Evolutionary conservation across 2,329 filamentous ascomycete genomes (phyloP), one percentile per base, ranked within the genome.

Genomic region (Aulographum hederae): DNA sequence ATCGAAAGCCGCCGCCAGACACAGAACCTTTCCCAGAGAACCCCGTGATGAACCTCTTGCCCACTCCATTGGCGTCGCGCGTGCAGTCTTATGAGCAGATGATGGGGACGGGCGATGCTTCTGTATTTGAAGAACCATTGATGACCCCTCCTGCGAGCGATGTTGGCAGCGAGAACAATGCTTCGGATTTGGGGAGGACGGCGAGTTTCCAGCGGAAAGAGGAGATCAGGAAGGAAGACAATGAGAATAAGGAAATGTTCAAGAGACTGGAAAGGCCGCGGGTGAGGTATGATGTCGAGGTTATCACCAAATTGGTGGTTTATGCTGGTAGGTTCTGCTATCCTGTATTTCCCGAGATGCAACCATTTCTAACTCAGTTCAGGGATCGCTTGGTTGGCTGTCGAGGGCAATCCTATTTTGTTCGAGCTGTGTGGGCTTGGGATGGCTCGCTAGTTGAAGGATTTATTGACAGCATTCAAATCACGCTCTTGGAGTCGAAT

Each of bases 251-350:
- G 42, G 78, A 91, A 48, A 75, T 95, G 51, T 94, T 95, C 52
- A 77, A 74, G 28, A 72, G 67, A 47, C 63, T 95, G 34, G 75
- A 84, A 39, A 81, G 78, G 55, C 84, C 89, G 30, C 72, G 89
- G 41, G 85, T 94, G 37, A 67, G 85, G 43, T 98, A 95, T 47
- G 89, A 98, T 54, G 86, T 95, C n/a, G 89, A 98, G 54, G 86
- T 98, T 25, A 78, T 98, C 23, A 95, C 89, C 4, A 95, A 94
- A 57, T 56, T 98, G 37, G 78, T 98, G 44, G 82, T 98, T 16
- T 98, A 98, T 58, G 69, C 78, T 36, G 89, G 86, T 82, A 58
- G 53, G 73, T 57, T 12, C 36, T n/a, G 11, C 14, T 20, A 8
- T 4, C 3, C 16, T 19, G 18, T 6, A 10, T 26, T 15, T 10